Evolutionary conservation across 148 eudicot genomes (phyloP), one percentile per base, ranked within the genome.

Genomic region (Arbutus unedo): DNA sequence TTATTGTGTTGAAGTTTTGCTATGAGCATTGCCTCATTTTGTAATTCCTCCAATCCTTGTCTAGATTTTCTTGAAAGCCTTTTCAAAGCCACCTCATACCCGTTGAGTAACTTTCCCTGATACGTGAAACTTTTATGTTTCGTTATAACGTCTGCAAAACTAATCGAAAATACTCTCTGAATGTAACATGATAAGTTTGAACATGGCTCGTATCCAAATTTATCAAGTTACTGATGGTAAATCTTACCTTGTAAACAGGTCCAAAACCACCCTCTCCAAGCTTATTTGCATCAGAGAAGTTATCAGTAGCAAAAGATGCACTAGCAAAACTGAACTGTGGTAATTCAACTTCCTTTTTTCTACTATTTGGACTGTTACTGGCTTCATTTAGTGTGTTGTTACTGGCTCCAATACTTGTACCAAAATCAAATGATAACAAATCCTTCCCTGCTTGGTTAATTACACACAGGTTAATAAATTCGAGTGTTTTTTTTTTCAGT

Each of bases 1-100:
- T 76, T 76, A 45, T 55, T 51, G 44, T 76, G 79, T 53, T 76
- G 79, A 76, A 76, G 79, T 15, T 76, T 76, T 7, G 47, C 79
- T 51, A 76, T 76, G 45, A 76, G 44, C 18, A 25, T 38, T 5
- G 57, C 45, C 45, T 76, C 79, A 25, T 76, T 76, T 21, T 76
- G 57, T 13, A 76, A 15, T 25, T 76, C 62, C 21, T 76, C 79
- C 8, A 76, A 53, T 49, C 79, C 79, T 53, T 76, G 79, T 51
- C 79, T 19, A 23, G 79, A 76, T 23, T 51, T 76, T 15, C 0
- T 51, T 1, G 60, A 76, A 53, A 76, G 59, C 44, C 79, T 76
- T 14, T 76, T 51, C 60, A 76, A 59, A 25, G 60, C 79, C 56
- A 76, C 56, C 3, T 15, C 41, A 49, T 25, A 15, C 3, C 60